Conservation (phyloP, 2,329 filamentous ascomycete genomes). For the Hirsutella minnesotensis region DNA sequence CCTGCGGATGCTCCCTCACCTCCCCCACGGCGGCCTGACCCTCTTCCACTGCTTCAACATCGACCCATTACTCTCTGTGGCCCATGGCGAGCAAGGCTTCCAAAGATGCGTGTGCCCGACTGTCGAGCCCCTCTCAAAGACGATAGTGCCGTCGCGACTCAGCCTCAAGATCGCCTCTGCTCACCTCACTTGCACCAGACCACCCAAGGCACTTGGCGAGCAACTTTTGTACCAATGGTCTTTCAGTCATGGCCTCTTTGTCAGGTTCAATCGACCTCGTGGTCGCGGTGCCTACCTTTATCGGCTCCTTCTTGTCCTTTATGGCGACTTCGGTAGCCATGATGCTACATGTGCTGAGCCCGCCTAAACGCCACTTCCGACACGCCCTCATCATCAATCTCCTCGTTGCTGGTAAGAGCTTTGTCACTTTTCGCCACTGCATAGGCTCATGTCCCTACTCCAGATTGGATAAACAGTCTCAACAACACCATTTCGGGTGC, state of each 20-base stretch:
- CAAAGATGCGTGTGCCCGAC: too few species aligned
- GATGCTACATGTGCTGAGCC: conserved; percentile 1
- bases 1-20: too few species aligned
- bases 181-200: too few species aligned
- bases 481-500: conserved; percentile 30
- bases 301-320: conserved; percentile 6
- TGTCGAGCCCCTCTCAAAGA: too few species aligned
- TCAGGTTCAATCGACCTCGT: not conserved
- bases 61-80: too few species aligned
- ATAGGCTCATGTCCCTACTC: not conserved
- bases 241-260: not conserved
- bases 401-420: conserved; percentile 4
- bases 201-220: too few species aligned
- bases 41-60: too few species aligned
- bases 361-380: conserved; percentile 7
- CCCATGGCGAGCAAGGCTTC: too few species aligned
- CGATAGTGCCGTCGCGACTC: too few species aligned
- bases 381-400: conserved; percentile 8
- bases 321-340: conserved; percentile 2
- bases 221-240: too few species aligned
- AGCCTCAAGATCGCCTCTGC: too few species aligned
- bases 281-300: conserved; percentile 2
- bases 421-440: not conserved
- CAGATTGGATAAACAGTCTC: conserved; percentile 28
- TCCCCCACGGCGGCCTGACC: too few species aligned